These are phyloP conservation scores for Triticum aestivum DNA, from an alignment of 176 grass and related monocot species.

Conservation along the genomic window DNA sequence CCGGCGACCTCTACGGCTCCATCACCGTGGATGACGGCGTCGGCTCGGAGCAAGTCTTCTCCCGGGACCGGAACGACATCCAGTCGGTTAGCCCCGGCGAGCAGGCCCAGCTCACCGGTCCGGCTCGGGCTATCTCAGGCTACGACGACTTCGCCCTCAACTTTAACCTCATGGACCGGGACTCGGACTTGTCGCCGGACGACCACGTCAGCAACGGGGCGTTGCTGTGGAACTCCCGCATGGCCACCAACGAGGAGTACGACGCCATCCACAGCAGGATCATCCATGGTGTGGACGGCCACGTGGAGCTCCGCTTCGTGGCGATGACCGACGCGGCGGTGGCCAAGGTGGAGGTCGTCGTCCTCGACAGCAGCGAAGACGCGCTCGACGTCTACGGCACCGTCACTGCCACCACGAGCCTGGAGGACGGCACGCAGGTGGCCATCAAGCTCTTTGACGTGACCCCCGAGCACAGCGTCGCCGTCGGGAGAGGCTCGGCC, in stretches of 20 bases:
- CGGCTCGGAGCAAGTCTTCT: not conserved
- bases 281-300: not conserved
- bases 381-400: not conserved
- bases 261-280: not conserved
- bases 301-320: not conserved
- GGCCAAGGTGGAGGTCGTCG: not conserved
- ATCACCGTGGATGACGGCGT: not conserved
- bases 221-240: not conserved
- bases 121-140: not conserved
- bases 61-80: not conserved
- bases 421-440: not conserved
- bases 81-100: not conserved
- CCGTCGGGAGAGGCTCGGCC: not conserved
- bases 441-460: not conserved
- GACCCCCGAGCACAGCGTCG: not conserved
- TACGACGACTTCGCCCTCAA: not conserved
- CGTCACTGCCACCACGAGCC: not conserved
- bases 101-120: not conserved
- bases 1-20: not conserved
- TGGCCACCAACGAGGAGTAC: not conserved
- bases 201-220: not conserved
- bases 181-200: not conserved
- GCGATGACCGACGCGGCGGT: not conserved
- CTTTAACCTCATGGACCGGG: not conserved
- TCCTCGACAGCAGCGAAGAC: not conserved